A percentile compares a stretch with the other conserved stretches of the same genome.
Evolutionary conservation across 768 basidiomycete genomes (phyloP).

Genomic region (Vishniacozyma victoriae): DNA sequence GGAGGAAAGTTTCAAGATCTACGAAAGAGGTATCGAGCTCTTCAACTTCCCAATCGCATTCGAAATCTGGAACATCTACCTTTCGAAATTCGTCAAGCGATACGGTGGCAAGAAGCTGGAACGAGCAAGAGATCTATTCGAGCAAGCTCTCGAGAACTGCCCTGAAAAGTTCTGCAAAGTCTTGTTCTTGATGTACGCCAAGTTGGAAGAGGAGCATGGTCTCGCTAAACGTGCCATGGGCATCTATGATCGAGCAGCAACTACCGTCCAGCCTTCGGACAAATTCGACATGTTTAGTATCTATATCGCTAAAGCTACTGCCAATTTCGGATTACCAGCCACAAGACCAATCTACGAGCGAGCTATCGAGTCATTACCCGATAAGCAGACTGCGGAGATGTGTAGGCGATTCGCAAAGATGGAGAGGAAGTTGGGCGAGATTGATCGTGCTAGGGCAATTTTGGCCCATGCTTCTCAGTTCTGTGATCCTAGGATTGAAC

Average conservation of each 20-base stretch:
- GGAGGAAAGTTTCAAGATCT: slow-evolving; percentile 98
- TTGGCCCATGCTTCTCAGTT: slow-evolving; percentile 98
- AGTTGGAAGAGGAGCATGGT: slow-evolving; percentile 89
- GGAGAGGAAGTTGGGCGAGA: slow-evolving; percentile 97
- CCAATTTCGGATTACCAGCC: slow-evolving; percentile 90
- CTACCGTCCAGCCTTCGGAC: slow-evolving; percentile 78
- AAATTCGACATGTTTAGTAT: slow-evolving; percentile 98
- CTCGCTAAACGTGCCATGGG: slow-evolving; percentile 93
- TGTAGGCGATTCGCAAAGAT: slow-evolving; percentile 91
- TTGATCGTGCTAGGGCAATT: slow-evolving; percentile 91
- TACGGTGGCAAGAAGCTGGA: slow-evolving; percentile 93
- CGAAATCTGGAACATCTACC: slow-evolving; percentile 98
- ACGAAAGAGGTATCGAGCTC: slow-evolving; percentile 91
- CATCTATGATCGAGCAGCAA: slow-evolving; percentile 87
- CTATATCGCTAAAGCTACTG: slow-evolving; percentile 95
- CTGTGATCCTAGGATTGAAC: slow-evolving; percentile 82
- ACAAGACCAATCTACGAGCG: slow-evolving; percentile 94
- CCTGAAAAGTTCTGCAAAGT: slow-evolving; percentile 92
- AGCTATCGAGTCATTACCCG: slow-evolving; percentile 86
- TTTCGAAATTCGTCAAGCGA: slow-evolving; percentile 93
- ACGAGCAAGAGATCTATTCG: slow-evolving; percentile 92
- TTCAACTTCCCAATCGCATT: slow-evolving; percentile 98
- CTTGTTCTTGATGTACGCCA: slow-evolving; percentile 91
- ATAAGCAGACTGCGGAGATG: slow-evolving; percentile 93
- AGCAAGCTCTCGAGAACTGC: slow-evolving; percentile 94